These are phyloP conservation scores for Tetracentron sinense DNA, from an alignment of 164 flowering plant genomes.

Conservation along the genomic window DNA sequence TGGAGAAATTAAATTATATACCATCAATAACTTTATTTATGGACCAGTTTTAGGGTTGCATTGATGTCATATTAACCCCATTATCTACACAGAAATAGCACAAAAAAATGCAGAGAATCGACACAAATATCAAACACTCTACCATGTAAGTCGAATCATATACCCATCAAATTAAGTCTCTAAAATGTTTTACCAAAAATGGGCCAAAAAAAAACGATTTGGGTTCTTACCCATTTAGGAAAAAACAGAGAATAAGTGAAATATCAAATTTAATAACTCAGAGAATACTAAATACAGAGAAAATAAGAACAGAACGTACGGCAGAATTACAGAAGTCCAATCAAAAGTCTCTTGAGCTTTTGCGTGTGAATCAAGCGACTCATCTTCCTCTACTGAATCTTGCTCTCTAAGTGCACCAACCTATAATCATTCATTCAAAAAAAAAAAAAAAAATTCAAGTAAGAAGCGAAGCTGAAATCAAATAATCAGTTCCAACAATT, in stretches of 20 bases:
- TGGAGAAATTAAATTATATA: background rate
- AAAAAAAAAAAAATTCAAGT: background rate
- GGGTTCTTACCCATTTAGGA: background rate
- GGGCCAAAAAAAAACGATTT: no score
- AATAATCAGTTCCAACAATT: background rate
- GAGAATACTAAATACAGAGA: background rate
- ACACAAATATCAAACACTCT: background rate
- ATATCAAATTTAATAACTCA: background rate
- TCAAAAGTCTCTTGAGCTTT: slow-evolving; percentile 47
- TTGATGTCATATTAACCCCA: background rate
- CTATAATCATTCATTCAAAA: slow-evolving; percentile 17
- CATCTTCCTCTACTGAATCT: slow-evolving; percentile 37
- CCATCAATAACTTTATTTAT: background rate
- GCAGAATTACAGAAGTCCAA: slow-evolving; percentile 73
- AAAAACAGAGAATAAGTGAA: background rate
- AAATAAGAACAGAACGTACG: slow-evolving; percentile 60
- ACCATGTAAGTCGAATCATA: background rate
- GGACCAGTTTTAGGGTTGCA: background rate
- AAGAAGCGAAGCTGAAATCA: background rate
- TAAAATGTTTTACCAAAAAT: background rate
- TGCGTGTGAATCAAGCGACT: slow-evolving; percentile 32
- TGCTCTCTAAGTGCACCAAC: slow-evolving; percentile 26
- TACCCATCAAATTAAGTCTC: background rate
- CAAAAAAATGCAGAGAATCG: background rate
- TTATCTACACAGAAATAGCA: no score